Evolutionary conservation across 306 rosid genomes (phyloP).

Genomic region (Quercus rubra): DNA sequence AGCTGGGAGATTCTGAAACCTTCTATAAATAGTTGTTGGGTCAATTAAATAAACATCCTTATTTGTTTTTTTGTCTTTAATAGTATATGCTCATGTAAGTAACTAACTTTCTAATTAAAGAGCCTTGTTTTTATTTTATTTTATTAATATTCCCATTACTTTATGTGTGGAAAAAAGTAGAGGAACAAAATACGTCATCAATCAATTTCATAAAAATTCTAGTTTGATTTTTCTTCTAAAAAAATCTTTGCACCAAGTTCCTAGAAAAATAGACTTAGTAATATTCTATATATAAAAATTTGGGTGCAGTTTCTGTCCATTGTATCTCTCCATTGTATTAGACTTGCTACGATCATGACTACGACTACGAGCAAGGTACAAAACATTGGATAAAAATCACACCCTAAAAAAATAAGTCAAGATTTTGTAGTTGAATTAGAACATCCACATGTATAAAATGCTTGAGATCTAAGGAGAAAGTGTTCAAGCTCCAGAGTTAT

Average conservation of each 20-base stretch:
- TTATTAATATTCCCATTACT: background rate
- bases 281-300: too few relatives aligned
- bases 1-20: slow-evolving; percentile 1
- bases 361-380: too few relatives aligned
- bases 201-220: background rate
- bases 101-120: slow-evolving; percentile 22
- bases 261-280: too few relatives aligned
- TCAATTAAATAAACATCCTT: background rate
- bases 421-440: accelerated
- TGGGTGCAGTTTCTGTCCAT: too few relatives aligned
- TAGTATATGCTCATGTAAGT: background rate
- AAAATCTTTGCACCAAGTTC: too few relatives aligned
- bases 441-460: accelerated
- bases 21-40: slow-evolving; percentile 11
- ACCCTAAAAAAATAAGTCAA: too few relatives aligned
- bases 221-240: background rate
- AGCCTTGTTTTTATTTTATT: too few relatives aligned
- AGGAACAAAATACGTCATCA: background rate
- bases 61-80: slow-evolving; percentile 3
- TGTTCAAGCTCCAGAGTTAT: accelerated
- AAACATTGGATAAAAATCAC: too few relatives aligned
- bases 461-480: accelerated
- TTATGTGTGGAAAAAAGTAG: background rate
- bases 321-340: too few relatives aligned
- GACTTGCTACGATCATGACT: too few relatives aligned